Evolutionary conservation across 345 rosid species (phyloP), one percentile per base, ranked within the genome.

Genomic region (Eutrema japonicum): DNA sequence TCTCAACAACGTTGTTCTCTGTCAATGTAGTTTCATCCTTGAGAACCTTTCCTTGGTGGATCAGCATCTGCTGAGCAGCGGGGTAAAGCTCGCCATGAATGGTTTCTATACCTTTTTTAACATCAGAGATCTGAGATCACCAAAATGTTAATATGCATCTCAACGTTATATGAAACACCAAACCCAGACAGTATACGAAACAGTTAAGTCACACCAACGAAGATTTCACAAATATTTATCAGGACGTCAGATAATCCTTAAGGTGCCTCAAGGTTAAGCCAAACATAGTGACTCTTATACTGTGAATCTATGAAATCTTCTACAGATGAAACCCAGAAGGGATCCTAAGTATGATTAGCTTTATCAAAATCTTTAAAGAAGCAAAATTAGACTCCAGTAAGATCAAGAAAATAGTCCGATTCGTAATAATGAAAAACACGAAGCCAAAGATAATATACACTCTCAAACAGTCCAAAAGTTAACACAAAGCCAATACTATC

Each of bases 21-120:
- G 78, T 92, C 78, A 94, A 61, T 36, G 98, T 88, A 3, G 90
- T 82, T 66, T 70, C 73, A 72, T 94, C 95, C 59, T 80, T 83
- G 13, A 94, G 91, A 60, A 94, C 90, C 76, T 89, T 89, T 18
- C 97, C 97, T 77, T 91, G 92, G 54, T 88, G 74, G 61, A 94
- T 91, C 16, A 94, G 94, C 94, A 94, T 88, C 84, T 86, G 98
- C 33, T 80, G 87, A 68, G 79, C 74, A 57, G 97, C 93, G 2
- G 96, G 96, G 70, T 87, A 94, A 37, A 55, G 82, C 6, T 80
- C 74, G 10, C 97, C 98, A 71, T 94, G 91, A 46, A 75, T 58
- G 40, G 81, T 77, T 83, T 94, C 96, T 71, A 91, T 91, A 59
- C 64, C 82, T 70, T 71, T 82, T 64, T 94, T 94, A 30, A 88